Conservation (phyloP, 2,329 filamentous ascomycete genomes). For the Alternaria longipes region DNA sequence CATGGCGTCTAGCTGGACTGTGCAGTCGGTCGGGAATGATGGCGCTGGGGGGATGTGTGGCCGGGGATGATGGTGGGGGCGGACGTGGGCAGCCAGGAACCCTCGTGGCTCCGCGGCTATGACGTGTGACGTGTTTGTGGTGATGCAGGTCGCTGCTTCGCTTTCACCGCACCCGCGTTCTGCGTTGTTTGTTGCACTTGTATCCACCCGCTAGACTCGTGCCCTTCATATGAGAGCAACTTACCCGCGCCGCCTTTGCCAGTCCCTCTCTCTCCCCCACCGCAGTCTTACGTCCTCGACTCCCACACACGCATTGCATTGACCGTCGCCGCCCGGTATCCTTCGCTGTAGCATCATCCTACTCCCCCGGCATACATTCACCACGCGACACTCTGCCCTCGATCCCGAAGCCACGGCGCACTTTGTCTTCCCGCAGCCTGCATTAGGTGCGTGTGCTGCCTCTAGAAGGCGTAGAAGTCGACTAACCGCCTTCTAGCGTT, state of each 20-base stretch:
- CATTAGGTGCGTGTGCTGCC: conserved; percentile 15
- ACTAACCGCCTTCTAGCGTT: conserved; percentile 32
- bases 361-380: not conserved
- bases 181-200: conserved; percentile 6
- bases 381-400: not conserved
- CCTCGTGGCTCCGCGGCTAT: conserved; percentile 8
- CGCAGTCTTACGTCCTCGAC: not conserved
- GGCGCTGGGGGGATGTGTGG: not conserved
- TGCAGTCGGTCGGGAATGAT: not conserved
- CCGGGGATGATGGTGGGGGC: conserved; percentile 1
- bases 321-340: not conserved
- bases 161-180: conserved; percentile 10
- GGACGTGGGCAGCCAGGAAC: conserved; percentile 11
- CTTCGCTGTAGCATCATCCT: not conserved
- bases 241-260: not conserved
- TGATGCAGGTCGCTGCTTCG: conserved; percentile 10
- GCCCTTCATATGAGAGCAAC: conserved; percentile 8
- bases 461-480: conserved; percentile 13
- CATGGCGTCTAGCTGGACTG: not conserved
- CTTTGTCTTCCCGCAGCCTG: conserved; percentile 2
- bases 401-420: not conserved
- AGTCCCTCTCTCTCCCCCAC: not conserved
- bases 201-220: conserved; percentile 12
- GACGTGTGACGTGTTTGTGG: conserved; percentile 18
- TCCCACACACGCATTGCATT: not conserved